These are phyloP conservation scores for Lenwebbia sp. DNA, from an alignment of 345 rosid genomes.

Conservation along the genomic window DNA sequence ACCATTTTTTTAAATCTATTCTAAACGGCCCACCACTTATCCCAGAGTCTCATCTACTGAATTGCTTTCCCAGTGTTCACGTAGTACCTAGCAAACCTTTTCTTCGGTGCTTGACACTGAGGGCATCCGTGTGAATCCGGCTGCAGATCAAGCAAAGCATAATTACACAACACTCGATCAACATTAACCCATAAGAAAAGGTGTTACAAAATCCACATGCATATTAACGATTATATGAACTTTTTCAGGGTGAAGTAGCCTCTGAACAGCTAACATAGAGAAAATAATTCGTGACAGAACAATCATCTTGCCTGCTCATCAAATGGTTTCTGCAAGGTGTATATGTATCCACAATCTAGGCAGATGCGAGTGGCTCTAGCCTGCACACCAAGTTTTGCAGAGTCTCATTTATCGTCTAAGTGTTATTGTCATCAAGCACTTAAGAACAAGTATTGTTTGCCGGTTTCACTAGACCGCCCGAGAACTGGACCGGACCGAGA, in stretches of 20 bases:
- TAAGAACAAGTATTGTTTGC: too few relatives aligned
- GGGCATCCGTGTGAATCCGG: constrained; percentile 83
- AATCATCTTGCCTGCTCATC: constrained; percentile 64
- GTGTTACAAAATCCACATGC: background rate
- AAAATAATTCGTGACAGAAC: background rate
- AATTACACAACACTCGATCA: background rate
- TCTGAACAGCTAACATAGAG: background rate
- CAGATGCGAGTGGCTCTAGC: constrained; percentile 90
- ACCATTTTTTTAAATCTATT: too few relatives aligned
- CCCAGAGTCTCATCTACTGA: too few relatives aligned
- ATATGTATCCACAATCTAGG: constrained; percentile 91
- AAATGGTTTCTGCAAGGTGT: constrained; percentile 61
- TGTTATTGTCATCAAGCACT: too few relatives aligned
- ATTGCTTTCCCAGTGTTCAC: constrained; percentile 80
- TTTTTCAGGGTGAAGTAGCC: background rate
- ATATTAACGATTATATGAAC: background rate
- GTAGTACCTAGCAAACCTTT: constrained; percentile 77
- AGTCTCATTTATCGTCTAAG: background rate
- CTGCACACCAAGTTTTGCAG: constrained; percentile 26
- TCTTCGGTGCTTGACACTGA: constrained; percentile 84
- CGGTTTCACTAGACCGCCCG: too few relatives aligned
- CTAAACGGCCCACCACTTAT: too few relatives aligned
- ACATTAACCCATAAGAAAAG: background rate
- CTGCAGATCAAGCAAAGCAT: constrained; percentile 19
- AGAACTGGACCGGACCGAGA: too few relatives aligned